phyloP scores from a whole-genome alignment of 2,329 filamentous ascomycete species.

The Cucurbitaria berberidis region DNA sequence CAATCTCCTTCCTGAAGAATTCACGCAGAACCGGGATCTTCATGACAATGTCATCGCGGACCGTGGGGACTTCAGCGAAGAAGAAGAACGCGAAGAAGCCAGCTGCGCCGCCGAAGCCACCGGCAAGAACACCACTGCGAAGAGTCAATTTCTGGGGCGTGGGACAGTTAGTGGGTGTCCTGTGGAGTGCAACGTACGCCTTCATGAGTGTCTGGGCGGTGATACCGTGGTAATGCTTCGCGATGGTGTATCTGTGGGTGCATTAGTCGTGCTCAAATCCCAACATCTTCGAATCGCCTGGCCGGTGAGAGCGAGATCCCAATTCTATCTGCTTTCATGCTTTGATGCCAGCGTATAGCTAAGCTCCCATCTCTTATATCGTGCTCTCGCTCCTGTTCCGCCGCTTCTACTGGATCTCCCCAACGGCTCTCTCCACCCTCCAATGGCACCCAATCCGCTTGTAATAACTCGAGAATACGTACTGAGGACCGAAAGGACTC shows the following conservation, averaged over 20 bases:
- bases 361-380: neutral
- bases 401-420: neutral
- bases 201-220: conserved; percentile 50
- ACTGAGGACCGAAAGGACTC: conserved; percentile 66
- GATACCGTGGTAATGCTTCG: conserved; percentile 58
- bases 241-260: conserved; percentile 57
- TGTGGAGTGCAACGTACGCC: conserved; percentile 51
- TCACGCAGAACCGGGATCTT: conserved; percentile 64
- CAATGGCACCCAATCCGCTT: neutral
- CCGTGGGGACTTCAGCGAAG: conserved; percentile 68
- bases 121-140: conserved; percentile 52
- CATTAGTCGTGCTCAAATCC: conserved; percentile 20
- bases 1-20: conserved; percentile 63
- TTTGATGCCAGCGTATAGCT: neutral
- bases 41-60: conserved; percentile 67
- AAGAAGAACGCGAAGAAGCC: conserved; percentile 68
- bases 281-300: neutral
- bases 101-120: conserved; percentile 62
- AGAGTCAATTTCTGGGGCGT: conserved; percentile 13
- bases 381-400: neutral
- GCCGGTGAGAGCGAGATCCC: neutral
- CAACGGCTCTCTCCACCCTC: neutral
- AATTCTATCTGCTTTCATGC: neutral
- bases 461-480: conserved; percentile 37
- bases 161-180: neutral